Conservation (phyloP, 1,284 basidiomycete genomes). For the Ceratobasidium sp. region DNA sequence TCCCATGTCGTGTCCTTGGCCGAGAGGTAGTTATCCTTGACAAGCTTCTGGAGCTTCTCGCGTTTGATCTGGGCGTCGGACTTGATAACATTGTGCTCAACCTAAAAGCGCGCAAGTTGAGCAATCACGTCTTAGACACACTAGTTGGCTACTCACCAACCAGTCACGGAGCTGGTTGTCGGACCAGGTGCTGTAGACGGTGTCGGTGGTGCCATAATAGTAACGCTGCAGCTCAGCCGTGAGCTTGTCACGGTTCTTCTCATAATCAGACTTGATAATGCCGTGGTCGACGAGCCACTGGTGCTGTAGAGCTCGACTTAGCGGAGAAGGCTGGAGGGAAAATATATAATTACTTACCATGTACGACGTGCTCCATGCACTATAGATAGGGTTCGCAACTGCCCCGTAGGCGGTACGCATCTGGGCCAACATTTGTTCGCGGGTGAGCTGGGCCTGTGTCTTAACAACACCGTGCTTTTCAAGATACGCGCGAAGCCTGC, state of each 20-base stretch:
- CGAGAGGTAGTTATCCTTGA: constrained; percentile 79
- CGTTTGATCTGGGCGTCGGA: constrained; percentile 76
- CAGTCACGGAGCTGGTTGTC: constrained; percentile 76
- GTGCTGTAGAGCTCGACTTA: constrained; percentile 60
- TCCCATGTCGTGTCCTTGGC: constrained; percentile 77
- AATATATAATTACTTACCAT: constrained; percentile 66
- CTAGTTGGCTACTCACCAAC: constrained; percentile 64
- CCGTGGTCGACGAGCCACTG: constrained; percentile 88
- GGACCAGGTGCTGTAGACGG: constrained; percentile 79
- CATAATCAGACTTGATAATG: constrained; percentile 69
- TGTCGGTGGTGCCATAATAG: constrained; percentile 75
- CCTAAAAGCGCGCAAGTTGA: constrained; percentile 50
- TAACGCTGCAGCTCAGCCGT: constrained; percentile 79
- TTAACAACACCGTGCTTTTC: constrained; percentile 80
- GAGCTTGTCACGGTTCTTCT: constrained; percentile 79
- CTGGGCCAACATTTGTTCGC: constrained; percentile 75
- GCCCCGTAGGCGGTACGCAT: constrained; percentile 76
- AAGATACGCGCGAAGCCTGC: constrained; percentile 67
- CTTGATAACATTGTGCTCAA: constrained; percentile 77
- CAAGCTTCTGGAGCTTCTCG: constrained; percentile 82
- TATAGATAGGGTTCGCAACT: constrained; percentile 75
- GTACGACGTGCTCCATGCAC: constrained; percentile 88
- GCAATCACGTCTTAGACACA: not conserved
- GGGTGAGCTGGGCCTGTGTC: constrained; percentile 71
- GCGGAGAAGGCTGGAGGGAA: too few relatives aligned